Percentiles rank a stretch among this genome's conserved stretches.
phyloP scores from a whole-genome alignment of 257 asterid genomes.

The Apocynum venetum region DNA sequence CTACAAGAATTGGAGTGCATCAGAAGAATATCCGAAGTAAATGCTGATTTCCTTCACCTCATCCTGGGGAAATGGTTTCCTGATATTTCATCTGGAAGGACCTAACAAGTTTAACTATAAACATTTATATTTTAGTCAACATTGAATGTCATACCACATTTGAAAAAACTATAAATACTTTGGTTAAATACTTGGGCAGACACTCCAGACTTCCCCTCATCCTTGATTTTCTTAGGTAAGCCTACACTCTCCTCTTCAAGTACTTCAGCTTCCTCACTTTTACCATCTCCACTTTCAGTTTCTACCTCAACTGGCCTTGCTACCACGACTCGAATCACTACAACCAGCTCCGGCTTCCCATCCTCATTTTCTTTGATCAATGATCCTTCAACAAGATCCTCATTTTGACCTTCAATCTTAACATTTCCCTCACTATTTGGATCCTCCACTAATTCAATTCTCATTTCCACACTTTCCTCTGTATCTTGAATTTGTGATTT shows the following conservation, averaged over 20 bases:
- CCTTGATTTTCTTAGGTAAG: constrained; percentile 16
- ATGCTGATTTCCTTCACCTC: background rate
- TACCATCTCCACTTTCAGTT: background rate
- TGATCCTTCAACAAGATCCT: constrained; percentile 4
- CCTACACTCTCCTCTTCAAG: constrained; percentile 13
- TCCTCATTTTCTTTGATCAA: constrained; percentile 6
- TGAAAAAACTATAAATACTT: too few species aligned
- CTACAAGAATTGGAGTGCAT: background rate
- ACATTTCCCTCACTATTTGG: background rate
- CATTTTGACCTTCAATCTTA: constrained; percentile 5
- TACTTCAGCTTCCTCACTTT: background rate
- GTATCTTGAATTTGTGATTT: constrained; percentile 15
- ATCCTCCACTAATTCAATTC: constrained; percentile 22
- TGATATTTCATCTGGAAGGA: background rate
- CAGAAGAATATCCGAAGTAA: background rate
- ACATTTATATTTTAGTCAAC: background rate
- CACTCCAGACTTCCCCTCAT: constrained; percentile 13
- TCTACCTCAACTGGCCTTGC: constrained; percentile 1
- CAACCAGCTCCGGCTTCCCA: constrained; percentile 17
- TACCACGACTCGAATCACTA: constrained; percentile 10
- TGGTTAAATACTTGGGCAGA: too few species aligned
- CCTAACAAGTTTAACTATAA: background rate
- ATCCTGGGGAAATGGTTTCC: background rate
- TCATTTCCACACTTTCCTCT: constrained; percentile 22
- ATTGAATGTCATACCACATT: background rate